Evolutionary conservation across 805 yeast genomes (phyloP), one percentile per base, ranked within the genome.

Genomic region (Cyberlindnera bimundalis): DNA sequence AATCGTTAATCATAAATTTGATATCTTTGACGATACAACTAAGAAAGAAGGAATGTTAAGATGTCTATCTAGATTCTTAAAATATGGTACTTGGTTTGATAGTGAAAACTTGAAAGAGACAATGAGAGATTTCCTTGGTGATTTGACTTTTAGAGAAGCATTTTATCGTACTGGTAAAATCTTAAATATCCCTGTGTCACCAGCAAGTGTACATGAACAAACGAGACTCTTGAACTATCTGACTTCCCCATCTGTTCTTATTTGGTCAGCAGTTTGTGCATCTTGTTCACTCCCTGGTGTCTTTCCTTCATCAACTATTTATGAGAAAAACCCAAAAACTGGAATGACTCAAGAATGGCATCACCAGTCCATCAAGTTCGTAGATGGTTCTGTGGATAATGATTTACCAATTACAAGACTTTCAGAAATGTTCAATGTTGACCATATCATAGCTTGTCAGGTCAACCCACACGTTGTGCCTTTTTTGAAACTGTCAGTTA

Each of bases 401-500:
- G 99, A 93, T 61, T 66, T 93, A 38, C 99, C 99, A 4, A 82
- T 89, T 20, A 74, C 95, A 2, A 74, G 97, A 51, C 68, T 93
- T 17, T 83, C 95, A 16, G 99, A 93, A 59, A 89, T 93, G 96
- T 93, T 93, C 61, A 91, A 93, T 56, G 96, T 93, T 23, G 96
- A 93, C 59, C 96, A 93, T 61, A 90, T 93, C 47, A 89, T 93
- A 52, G 99, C 97, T 0, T 91, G 96, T 33, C 99, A 93, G 60
- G 99, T 93, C 1, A 93, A 93, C 57, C 95, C 97, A 0, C 99
- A 93, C 59, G 95, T 93, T 13, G 86, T 85, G 3, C 99, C 99
- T 0, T 74, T 91, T 37, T 68, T 93, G 52, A 80, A 79, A 50
- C 45, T 80, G 39, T 79, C 89, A 0, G 71, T 81, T 4, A 76